Base-by-base conservation (phyloP, 495 filamentous ascomycete genomes). In the Lasiosphaeria ovina region DNA sequence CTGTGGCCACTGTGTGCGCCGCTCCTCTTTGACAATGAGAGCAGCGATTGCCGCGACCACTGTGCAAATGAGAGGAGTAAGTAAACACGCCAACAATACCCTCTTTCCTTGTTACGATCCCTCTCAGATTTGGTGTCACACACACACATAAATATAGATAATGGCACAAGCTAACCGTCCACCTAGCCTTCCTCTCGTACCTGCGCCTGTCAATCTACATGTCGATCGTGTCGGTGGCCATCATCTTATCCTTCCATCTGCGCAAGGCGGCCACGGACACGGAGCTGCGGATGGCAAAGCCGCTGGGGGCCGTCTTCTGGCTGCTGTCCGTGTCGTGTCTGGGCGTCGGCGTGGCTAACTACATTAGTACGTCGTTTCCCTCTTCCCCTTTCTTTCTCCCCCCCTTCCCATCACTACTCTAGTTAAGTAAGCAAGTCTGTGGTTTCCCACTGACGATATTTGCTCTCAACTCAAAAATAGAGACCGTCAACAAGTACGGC, bases 241-340 rank as follows among this genome's bases (percentile, higher is more conserved):
- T 98, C 61, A 82, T 94, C 8, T 81, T 96, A 44, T 96, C 92
- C 7, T 98, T 98, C 73, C 93, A 98, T 64, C 84, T 98, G 55
- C 90, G 90, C 62, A 76, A 80, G 17, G 73, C 86, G 59, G 90
- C 94, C 3, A 84, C 86, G 2, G 68, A 70, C 3, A 70, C 90
- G 0, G 94, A 98, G 75, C 79, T 81, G 60, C 81, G 81, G 47
- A 84, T 97, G 76, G 86, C 94, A 0, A 72, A 90, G 53, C 95
- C 95, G 0, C 82, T 98, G 3, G 94, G 94, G 0, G 77, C 91
- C 51, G 76, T 96, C 47, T 98, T 98, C 77, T 97, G 92, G 92
- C 57, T 86, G 0, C 76, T 98, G 31, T 87, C 88, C 53, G 65
- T 97, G 3, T 79, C 83, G 6, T 96, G 90, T 66, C 73, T 98